Percentiles rank a stretch among this genome's conserved stretches.
Evolutionary conservation across 139 green algal species (phyloP).

Genomic region (Picochlorum sp.): DNA sequence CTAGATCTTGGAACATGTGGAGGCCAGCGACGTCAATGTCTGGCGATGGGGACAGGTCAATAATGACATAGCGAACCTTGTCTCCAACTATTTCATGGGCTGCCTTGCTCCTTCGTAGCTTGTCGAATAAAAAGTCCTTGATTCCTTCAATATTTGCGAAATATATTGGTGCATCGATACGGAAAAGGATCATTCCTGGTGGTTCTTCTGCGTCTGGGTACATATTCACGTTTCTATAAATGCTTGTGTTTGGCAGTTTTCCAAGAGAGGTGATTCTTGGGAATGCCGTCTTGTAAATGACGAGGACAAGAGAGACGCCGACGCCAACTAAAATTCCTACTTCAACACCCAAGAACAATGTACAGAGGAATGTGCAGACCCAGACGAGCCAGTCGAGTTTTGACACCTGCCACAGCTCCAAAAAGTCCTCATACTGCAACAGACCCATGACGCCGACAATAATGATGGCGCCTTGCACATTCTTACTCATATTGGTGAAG

Average conservation of each 20-base stretch:
- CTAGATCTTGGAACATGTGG: conserved; percentile 40
- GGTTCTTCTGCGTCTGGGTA: conserved; percentile 20
- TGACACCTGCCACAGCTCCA: conserved; percentile 14
- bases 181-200: conserved; percentile 49
- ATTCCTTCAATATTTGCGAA: conserved; percentile 59
- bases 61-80: conserved; percentile 54
- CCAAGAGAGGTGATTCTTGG: conserved; percentile 20
- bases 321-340: conserved; percentile 29
- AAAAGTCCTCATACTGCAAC: conserved; percentile 36
- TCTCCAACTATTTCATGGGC: neutral
- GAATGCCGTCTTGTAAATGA: conserved; percentile 32
- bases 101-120: conserved; percentile 13
- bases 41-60: conserved; percentile 69
- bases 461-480: conserved; percentile 62
- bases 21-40: conserved; percentile 68
- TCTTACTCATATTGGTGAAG: conserved; percentile 63
- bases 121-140: conserved; percentile 41
- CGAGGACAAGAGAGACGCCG: conserved; percentile 23
- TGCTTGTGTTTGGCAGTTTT: conserved; percentile 15
- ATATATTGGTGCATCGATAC: conserved; percentile 60
- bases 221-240: conserved; percentile 19
- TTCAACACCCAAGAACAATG: conserved; percentile 34
- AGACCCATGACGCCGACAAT: conserved; percentile 52
- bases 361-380: conserved; percentile 20
- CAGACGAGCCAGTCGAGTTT: conserved; percentile 31